Evolutionary conservation across 257 asterid species (phyloP).

Genomic region (Capsicum baccatum): DNA sequence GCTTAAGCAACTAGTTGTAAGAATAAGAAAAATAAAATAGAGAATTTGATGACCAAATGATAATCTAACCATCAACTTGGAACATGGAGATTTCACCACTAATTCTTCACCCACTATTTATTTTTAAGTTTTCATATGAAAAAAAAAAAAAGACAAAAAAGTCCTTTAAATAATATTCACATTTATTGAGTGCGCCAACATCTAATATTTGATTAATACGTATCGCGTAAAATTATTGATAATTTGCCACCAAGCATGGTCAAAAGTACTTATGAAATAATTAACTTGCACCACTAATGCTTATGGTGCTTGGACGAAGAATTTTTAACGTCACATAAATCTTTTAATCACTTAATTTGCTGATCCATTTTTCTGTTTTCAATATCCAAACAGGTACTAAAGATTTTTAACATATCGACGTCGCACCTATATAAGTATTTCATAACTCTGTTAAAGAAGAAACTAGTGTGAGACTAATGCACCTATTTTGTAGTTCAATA

Average conservation of each 20-base stretch:
- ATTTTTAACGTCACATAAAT: background rate
- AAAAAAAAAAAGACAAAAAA: too few relatives aligned
- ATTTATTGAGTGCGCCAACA: conserved; percentile 13
- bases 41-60: background rate
- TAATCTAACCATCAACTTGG: background rate
- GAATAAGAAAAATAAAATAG: background rate
- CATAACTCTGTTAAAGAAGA: too few relatives aligned
- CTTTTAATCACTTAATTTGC: background rate
- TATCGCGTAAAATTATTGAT: conserved; percentile 11
- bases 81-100: background rate
- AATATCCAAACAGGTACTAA: too few relatives aligned
- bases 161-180: too few relatives aligned
- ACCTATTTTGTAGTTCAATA: too few relatives aligned
- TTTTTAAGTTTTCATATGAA: too few relatives aligned
- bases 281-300: conserved; percentile 11
- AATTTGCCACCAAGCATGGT: conserved; percentile 12
- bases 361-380: too few relatives aligned
- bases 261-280: conserved; percentile 1
- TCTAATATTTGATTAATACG: background rate
- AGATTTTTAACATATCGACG: too few relatives aligned
- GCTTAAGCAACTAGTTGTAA: background rate
- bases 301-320: conserved; percentile 6
- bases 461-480: too few relatives aligned
- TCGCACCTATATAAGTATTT: too few relatives aligned
- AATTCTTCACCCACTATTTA: background rate